Base-by-base conservation (phyloP, 257 asterid genomes). In the Gentiana straminea region DNA sequence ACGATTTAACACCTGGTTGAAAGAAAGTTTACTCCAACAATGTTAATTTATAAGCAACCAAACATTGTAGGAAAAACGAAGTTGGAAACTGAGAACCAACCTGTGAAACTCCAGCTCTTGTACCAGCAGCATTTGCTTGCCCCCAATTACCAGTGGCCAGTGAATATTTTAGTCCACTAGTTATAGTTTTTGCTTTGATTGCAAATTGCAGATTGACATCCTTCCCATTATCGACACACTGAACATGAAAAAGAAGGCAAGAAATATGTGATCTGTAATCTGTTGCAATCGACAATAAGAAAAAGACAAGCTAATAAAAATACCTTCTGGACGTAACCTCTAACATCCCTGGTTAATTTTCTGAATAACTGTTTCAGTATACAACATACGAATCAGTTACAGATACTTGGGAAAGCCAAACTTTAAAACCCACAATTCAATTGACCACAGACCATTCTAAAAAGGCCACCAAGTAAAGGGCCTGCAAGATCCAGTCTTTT, bases 121-220 rank as follows among this genome's bases (percentile, higher is more conserved):
- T 87, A 54, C 98, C 96, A 4, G 98, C 98, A 32, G 96, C 98
- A 72, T 91, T 91, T 52, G 98, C 98, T 83, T 91, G 98, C 64
- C 98, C 98, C 98, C 98, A 91, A 69, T 91, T 91, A 39, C 98
- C 98, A 62, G 96, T 91, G 49, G 98, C 91, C 46, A 91, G 98
- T 4, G 98, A 87, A 66, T 91, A 91, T 66, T 84, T 91, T 38
- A 91, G 93, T 41, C 98, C 98, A 81, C 98, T 87, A 54, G 98
- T 91, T 59, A 91, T 84, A 44, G 95, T 91, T 76, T 87, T 91
- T 51, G 98, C 98, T 81, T 91, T 87, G 54, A 91, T 91, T 51
- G 98, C 98, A 69, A 84, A 91, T 81, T 91, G 98, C 76, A 87
- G 70, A 78, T 91, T 91, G 59, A 87, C 96, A 68, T 91, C 96